A percentile compares a stretch with the other conserved stretches of the same genome.
Evolutionary conservation across 108 stramenopile genomes (phyloP).

Genomic region (Ochromonas danica): DNA sequence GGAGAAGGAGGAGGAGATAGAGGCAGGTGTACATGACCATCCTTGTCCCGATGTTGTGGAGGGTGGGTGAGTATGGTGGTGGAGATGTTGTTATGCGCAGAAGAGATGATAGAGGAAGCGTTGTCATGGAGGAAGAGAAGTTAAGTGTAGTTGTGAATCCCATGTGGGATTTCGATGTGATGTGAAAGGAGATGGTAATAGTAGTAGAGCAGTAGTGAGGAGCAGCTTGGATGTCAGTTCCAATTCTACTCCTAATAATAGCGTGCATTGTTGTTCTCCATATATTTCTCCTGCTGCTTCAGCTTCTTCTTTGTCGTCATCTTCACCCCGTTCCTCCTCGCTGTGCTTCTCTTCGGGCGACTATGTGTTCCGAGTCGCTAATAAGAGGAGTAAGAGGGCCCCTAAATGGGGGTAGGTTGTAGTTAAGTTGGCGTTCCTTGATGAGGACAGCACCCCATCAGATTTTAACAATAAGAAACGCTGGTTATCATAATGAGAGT

Average conservation of each 20-base stretch:
- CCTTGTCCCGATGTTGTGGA: conserved; percentile 1
- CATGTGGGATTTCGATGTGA: not conserved
- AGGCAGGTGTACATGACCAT: no score
- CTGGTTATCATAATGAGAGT: no score
- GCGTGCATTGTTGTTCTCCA: not conserved
- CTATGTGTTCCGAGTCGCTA: conserved; percentile 8
- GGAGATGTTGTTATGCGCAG: conserved; percentile 5
- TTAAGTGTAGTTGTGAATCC: conserved; percentile 10
- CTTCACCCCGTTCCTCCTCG: conserved; percentile 8
- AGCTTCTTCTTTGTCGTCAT: not conserved
- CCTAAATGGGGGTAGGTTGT: no score
- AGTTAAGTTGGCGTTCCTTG: no score
- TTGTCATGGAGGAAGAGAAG: conserved; percentile 15
- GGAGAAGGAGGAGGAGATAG: no score
- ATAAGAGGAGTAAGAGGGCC: no score
- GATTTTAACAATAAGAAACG: no score
- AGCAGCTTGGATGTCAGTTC: conserved; percentile 9
- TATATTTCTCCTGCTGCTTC: no score
- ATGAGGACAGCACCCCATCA: no score
- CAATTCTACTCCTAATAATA: not conserved
- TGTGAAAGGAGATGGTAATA: conserved; percentile 6
- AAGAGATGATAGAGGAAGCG: conserved; percentile 5
- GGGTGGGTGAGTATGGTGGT: conserved; percentile 8
- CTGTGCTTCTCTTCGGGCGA: conserved; percentile 8
- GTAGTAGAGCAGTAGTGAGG: conserved; percentile 14